Conservation (phyloP, 2,329 filamentous ascomycete genomes). For the Tolypocladium paradoxum region DNA sequence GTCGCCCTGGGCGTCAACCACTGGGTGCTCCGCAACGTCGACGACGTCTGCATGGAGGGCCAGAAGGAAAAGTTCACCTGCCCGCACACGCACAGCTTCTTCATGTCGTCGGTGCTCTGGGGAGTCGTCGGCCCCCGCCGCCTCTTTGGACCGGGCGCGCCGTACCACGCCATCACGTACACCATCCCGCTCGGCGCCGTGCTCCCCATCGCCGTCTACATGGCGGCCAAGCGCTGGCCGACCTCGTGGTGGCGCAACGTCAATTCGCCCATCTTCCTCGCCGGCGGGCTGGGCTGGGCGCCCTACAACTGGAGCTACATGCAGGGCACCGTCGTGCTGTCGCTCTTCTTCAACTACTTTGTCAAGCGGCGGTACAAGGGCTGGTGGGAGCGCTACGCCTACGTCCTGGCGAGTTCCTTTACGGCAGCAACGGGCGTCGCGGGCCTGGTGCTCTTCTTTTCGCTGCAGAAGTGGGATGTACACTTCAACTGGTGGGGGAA, state of each 20-base stretch:
- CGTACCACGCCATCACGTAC: constrained; percentile 11
- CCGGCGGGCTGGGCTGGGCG: constrained; percentile 13
- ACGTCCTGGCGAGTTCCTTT: constrained; percentile 15
- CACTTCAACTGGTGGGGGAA: constrained; percentile 15
- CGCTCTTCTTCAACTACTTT: constrained; percentile 14
- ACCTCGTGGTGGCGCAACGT: constrained; percentile 10
- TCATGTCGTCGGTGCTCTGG: constrained; percentile 56
- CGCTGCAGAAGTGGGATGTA: constrained; percentile 9
- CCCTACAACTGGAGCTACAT: constrained; percentile 17
- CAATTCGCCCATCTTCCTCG: constrained; percentile 12
- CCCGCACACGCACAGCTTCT: constrained; percentile 37
- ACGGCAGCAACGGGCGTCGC: constrained; percentile 15
- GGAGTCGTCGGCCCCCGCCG: constrained; percentile 55
- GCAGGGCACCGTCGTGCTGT: constrained; percentile 11
- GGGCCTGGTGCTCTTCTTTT: constrained; percentile 15
- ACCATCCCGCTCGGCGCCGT: constrained; percentile 8
- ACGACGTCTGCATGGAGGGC: constrained; percentile 40
- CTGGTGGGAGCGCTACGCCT: constrained; percentile 19
- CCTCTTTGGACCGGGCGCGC: constrained; percentile 35
- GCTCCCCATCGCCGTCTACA: constrained; percentile 11
- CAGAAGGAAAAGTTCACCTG: constrained; percentile 42
- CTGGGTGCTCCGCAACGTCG: constrained; percentile 45
- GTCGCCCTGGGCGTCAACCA: constrained; percentile 50
- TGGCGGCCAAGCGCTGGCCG: constrained; percentile 9
- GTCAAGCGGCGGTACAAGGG: constrained; percentile 11